Percentiles rank a stretch among this genome's conserved stretches.
Conservation (phyloP, 768 basidiomycete species). For the Hemileccinum impolitum region DNA sequence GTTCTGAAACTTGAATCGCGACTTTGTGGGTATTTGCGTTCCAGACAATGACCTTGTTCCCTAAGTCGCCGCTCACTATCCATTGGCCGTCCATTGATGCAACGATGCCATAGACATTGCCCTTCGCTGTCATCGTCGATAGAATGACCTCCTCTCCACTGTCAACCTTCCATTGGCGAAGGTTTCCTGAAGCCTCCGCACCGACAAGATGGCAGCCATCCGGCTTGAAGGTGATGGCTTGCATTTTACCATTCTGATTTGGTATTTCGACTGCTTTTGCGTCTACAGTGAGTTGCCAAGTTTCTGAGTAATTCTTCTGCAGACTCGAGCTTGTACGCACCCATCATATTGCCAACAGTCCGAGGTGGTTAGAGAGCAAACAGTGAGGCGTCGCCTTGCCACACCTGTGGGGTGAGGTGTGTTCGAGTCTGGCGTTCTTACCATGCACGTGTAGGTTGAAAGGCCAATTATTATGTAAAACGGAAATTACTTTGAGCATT, state of each 20-base stretch:
- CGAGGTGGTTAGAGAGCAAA: too few species aligned
- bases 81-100: background rate
- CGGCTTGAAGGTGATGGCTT: background rate
- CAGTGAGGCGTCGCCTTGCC: too few species aligned
- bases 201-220: background rate
- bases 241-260: background rate
- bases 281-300: background rate
- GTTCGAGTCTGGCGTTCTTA: too few species aligned
- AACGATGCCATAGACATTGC: background rate
- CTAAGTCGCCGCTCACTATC: background rate
- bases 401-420: too few species aligned
- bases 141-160: background rate
- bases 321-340: background rate
- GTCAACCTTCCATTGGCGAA: background rate
- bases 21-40: background rate
- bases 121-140: background rate
- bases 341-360: background rate
- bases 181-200: background rate
- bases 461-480: too few species aligned
- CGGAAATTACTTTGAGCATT: too few species aligned
- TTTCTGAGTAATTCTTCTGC: background rate
- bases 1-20: background rate
- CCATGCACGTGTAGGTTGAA: too few species aligned
- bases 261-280: background rate
- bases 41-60: background rate